Evolutionary conservation across 2,329 filamentous ascomycete genomes (phyloP).

Genomic region (Graphilbum sp.): DNA sequence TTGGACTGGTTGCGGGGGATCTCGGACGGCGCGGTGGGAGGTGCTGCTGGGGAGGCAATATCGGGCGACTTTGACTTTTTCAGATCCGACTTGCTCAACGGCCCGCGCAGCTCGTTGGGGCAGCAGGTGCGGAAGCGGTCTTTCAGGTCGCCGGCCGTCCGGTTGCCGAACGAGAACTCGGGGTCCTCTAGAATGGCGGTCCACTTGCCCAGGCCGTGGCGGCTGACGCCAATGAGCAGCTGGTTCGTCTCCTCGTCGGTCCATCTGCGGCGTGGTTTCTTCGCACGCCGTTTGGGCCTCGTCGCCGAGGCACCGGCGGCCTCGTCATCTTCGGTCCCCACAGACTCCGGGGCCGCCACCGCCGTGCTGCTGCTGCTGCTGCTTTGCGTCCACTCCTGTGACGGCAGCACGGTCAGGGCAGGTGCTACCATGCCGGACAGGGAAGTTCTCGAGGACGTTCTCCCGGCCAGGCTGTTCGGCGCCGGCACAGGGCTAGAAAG

Average conservation of each 20-base stretch:
- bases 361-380: too few species aligned
- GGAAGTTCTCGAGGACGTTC: too few species aligned
- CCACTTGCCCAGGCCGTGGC: slow-evolving; percentile 50
- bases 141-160: slow-evolving; percentile 46
- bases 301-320: slow-evolving; percentile 6
- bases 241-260: slow-evolving; percentile 48
- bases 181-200: slow-evolving; percentile 45
- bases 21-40: slow-evolving; percentile 4
- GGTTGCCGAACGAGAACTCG: slow-evolving; percentile 42
- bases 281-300: slow-evolving; percentile 35
- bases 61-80: slow-evolving; percentile 2
- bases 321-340: not conserved
- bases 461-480: too few species aligned
- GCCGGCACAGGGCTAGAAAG: too few species aligned
- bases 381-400: too few species aligned
- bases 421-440: too few species aligned
- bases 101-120: slow-evolving; percentile 39
- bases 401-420: too few species aligned
- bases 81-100: slow-evolving; percentile 13
- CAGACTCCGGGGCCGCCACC: too few species aligned
- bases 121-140: slow-evolving; percentile 52
- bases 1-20: slow-evolving; percentile 19
- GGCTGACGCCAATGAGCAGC: slow-evolving; percentile 41
- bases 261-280: slow-evolving; percentile 46
- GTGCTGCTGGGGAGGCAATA: not conserved